Evolutionary conservation across 768 basidiomycete species (phyloP).

Genomic region (Austroboletus eburneus): DNA sequence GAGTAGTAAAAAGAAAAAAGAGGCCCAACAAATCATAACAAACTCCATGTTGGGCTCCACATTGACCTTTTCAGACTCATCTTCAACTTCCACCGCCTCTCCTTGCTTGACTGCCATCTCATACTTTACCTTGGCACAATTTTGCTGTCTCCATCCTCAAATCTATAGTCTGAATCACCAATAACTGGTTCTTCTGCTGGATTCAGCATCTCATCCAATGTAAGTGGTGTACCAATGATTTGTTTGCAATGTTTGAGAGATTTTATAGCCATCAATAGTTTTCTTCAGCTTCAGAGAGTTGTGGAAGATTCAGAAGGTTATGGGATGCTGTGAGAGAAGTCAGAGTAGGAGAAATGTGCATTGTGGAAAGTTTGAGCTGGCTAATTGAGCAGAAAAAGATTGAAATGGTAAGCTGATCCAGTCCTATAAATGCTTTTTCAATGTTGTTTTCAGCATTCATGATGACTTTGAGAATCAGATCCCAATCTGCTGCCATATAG

Average conservation of each 20-base stretch:
- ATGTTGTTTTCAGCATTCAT: background rate
- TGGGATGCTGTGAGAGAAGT: background rate
- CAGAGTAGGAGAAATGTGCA: too few species aligned
- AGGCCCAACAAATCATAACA: too few species aligned
- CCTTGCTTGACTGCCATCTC: background rate
- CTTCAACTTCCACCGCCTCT: background rate
- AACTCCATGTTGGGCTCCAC: too few species aligned
- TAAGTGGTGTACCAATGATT: too few species aligned
- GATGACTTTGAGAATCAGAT: background rate
- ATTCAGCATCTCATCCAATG: background rate
- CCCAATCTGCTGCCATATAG: background rate
- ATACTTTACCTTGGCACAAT: slow-evolving; percentile 1
- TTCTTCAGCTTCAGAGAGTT: background rate
- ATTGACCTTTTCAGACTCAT: too few species aligned
- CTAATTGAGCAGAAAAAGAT: background rate
- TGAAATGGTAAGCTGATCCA: background rate
- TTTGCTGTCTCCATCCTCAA: slow-evolving; percentile 1
- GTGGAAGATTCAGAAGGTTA: too few species aligned
- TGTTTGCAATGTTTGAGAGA: background rate
- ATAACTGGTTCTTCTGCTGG: background rate
- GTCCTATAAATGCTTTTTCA: background rate
- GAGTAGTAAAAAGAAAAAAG: too few species aligned
- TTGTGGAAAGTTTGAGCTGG: background rate
- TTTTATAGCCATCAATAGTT: background rate
- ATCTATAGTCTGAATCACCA: background rate